These are phyloP conservation scores for Mortierella sp. DNA, from an alignment of 371 early-diverging fungal species.

Conservation along the genomic window DNA sequence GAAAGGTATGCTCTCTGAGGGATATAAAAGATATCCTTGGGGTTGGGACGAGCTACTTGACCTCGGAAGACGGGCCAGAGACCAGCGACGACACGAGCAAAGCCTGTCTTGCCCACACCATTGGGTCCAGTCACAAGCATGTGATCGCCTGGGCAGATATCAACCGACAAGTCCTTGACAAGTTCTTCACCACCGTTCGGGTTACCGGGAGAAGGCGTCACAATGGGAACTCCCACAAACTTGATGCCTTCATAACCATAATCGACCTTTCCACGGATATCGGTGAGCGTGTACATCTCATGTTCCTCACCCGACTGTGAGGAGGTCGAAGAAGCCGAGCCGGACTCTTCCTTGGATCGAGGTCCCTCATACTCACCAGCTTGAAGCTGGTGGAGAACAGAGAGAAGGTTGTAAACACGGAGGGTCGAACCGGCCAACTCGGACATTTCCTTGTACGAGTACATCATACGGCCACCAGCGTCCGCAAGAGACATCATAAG, in stretches of 20 bases:
- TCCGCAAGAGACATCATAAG: conserved; percentile 86
- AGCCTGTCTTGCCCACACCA: conserved; percentile 84
- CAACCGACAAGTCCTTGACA: conserved; percentile 66
- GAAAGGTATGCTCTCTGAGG: conserved; percentile 92
- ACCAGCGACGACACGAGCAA: conserved; percentile 84
- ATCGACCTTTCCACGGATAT: conserved; percentile 62
- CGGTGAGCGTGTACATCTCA: conserved; percentile 59
- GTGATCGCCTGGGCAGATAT: conserved; percentile 74
- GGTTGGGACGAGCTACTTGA: conserved; percentile 69
- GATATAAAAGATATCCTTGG: conserved; percentile 83
- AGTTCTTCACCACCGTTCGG: conserved; percentile 72
- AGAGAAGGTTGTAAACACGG: conserved; percentile 82
- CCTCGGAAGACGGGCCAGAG: conserved; percentile 93
- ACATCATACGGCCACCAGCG: conserved; percentile 94
- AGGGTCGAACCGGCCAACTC: conserved; percentile 89
- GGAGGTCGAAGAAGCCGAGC: conserved; percentile 19
- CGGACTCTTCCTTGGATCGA: background rate
- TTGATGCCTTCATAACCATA: conserved; percentile 62
- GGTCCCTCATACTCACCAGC: conserved; percentile 55
- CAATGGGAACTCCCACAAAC: conserved; percentile 75
- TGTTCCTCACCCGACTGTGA: conserved; percentile 13
- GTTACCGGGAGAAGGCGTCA: conserved; percentile 72
- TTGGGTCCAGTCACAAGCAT: conserved; percentile 83
- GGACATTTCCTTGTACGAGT: conserved; percentile 86
- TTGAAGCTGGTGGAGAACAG: conserved; percentile 71